Percentiles rank a stretch among this genome's conserved stretches.
phyloP scores from a whole-genome alignment of 768 basidiomycete genomes.

The Collybiopsis confluens region DNA sequence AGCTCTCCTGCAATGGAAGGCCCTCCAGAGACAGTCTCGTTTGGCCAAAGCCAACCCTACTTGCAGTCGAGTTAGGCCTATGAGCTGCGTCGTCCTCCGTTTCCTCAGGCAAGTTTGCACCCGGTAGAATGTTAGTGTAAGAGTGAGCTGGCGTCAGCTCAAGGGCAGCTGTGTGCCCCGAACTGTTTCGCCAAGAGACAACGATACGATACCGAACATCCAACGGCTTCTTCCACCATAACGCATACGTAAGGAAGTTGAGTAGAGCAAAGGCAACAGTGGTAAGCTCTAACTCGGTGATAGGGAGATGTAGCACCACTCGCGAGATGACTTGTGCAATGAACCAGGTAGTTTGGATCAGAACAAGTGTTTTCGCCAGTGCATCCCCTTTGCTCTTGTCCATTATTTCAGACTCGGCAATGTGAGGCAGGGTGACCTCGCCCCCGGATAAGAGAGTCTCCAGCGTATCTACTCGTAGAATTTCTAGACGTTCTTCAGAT shows the following conservation, averaged over 20 bases:
- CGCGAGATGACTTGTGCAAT: slow-evolving; percentile 13
- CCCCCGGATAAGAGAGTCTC: neutral
- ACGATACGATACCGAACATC: slow-evolving; percentile 12
- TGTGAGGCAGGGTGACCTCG: neutral
- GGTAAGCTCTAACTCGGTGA: slow-evolving; percentile 15
- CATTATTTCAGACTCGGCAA: neutral
- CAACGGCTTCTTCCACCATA: slow-evolving; percentile 34
- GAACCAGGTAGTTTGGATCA: slow-evolving; percentile 13
- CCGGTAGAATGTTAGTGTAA: too few species aligned
- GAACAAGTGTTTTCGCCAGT: neutral
- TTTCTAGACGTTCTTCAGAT: neutral
- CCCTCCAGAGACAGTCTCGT: too few species aligned
- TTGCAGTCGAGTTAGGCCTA: too few species aligned
- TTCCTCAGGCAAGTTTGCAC: too few species aligned
- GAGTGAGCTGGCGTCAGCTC: too few species aligned
- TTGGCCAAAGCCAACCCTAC: too few species aligned
- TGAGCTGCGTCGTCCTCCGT: too few species aligned
- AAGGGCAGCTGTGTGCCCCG: too few species aligned
- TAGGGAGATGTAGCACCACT: neutral
- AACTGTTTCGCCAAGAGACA: too few species aligned
- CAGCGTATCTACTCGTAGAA: neutral
- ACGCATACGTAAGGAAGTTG: slow-evolving; percentile 22
- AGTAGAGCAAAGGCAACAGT: slow-evolving; percentile 15
- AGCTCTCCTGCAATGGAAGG: too few species aligned
- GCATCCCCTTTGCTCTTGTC: slow-evolving; percentile 8